A percentile compares a stretch with the other conserved stretches of the same genome.
Conservation (phyloP, 1,284 basidiomycete species). For the Fomes fomentarius region DNA sequence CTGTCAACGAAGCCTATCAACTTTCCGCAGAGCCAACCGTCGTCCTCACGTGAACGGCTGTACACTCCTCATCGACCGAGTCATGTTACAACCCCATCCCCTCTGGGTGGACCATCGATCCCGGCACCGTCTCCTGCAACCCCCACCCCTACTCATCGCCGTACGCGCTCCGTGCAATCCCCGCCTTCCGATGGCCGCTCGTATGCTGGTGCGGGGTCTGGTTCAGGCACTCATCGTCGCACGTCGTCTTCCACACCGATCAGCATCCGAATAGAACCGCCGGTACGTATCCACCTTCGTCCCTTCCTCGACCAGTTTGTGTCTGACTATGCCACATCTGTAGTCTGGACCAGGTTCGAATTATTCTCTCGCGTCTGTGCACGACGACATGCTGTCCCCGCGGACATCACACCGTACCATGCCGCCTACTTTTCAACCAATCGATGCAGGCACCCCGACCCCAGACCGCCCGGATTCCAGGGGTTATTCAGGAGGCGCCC, state of each 20-base stretch:
- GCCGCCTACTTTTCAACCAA: slow-evolving; percentile 10
- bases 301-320: neutral
- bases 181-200: slow-evolving; percentile 18
- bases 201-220: slow-evolving; percentile 11
- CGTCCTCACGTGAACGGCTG: slow-evolving; percentile 14
- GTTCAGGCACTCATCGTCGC: slow-evolving; percentile 7
- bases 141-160: slow-evolving; percentile 16
- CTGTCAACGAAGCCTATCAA: neutral
- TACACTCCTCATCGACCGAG: slow-evolving; percentile 15
- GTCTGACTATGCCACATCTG: neutral
- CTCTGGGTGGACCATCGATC: slow-evolving; percentile 17
- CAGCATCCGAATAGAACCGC: slow-evolving; percentile 28
- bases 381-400: slow-evolving; percentile 26
- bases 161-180: slow-evolving; percentile 26
- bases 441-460: slow-evolving; percentile 23
- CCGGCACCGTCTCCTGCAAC: slow-evolving; percentile 11
- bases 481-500: slow-evolving; percentile 1
- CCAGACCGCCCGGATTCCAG: slow-evolving; percentile 11
- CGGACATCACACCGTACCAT: slow-evolving; percentile 13
- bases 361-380: slow-evolving; percentile 17
- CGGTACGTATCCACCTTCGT: slow-evolving; percentile 22
- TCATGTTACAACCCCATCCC: slow-evolving; percentile 18
- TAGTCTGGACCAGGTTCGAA: slow-evolving; percentile 29
- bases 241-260: slow-evolving; percentile 22
- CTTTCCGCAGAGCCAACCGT: slow-evolving; percentile 13